Conservation (phyloP, 208 protist genomes). For the Leishmania mexicana region DNA sequence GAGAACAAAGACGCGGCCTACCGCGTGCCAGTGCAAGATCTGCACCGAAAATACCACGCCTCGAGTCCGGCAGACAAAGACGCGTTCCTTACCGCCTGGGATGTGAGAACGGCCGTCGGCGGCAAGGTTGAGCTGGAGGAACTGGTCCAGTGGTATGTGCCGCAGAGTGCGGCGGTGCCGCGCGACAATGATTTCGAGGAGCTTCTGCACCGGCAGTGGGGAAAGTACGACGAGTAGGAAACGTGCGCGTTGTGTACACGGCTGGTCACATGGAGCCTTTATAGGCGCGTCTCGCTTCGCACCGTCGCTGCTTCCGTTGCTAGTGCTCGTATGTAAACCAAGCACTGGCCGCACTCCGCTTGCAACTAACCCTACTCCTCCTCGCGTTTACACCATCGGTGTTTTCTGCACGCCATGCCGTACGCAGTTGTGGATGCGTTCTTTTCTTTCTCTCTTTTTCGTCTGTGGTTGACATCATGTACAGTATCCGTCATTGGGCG, state of each 20-base stretch:
- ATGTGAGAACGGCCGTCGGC: conserved; percentile 58
- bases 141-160: conserved; percentile 77
- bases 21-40: conserved; percentile 55
- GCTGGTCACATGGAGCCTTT: neutral
- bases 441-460: neutral
- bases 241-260: neutral
- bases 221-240: conserved; percentile 28
- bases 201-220: conserved; percentile 67
- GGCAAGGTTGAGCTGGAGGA: conserved; percentile 57
- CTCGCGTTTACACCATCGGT: neutral
- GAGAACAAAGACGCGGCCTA: conserved; percentile 46
- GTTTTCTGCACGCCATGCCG: neutral
- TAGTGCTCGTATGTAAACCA: neutral
- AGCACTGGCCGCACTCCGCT: neutral
- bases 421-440: neutral
- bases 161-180: conserved; percentile 48
- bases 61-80: conserved; percentile 67
- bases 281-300: neutral
- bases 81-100: conserved; percentile 79
- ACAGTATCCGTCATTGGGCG: neutral
- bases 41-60: conserved; percentile 62
- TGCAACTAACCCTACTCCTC: neutral
- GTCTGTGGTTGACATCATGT: neutral
- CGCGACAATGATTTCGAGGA: conserved; percentile 76
- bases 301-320: neutral